phyloP scores from a whole-genome alignment of 2,329 filamentous ascomycete genomes.

The Fusarium piperis region DNA sequence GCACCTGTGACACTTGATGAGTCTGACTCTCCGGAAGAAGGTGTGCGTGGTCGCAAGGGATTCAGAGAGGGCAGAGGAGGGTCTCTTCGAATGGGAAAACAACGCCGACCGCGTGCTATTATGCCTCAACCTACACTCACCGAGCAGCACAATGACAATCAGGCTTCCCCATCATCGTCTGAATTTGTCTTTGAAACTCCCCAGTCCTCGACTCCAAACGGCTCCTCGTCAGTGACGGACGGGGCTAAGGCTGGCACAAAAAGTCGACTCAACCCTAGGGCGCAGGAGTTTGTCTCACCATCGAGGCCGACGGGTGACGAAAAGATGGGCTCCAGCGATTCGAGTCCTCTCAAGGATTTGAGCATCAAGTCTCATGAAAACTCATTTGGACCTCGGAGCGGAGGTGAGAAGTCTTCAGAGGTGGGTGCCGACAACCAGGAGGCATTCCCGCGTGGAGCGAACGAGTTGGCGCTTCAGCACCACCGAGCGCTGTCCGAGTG shows the following conservation, averaged over 20 bases:
- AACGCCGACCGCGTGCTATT: constrained; percentile 37
- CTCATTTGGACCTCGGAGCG: neutral
- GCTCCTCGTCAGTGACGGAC: neutral
- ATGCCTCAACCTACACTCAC: constrained; percentile 23
- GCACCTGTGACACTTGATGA: constrained; percentile 5
- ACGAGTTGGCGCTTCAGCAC: neutral
- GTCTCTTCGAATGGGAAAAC: constrained; percentile 47
- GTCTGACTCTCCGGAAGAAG: constrained; percentile 12
- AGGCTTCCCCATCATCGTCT: constrained; percentile 18
- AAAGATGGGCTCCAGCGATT: neutral
- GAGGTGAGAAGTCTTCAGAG: neutral
- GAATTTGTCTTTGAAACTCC: constrained; percentile 23
- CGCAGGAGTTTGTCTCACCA: constrained; percentile 39
- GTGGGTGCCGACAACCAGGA: neutral
- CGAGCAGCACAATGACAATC: constrained; percentile 16
- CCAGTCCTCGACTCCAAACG: neutral
- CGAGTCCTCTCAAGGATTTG: neutral
- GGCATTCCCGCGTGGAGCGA: neutral
- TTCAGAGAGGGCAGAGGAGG: constrained; percentile 46
- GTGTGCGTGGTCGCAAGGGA: constrained; percentile 20
- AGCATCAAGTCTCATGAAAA: neutral
- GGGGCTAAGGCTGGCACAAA: constrained; percentile 3
- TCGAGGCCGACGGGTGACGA: constrained; percentile 3
- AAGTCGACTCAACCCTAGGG: constrained; percentile 30
- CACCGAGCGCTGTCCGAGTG: constrained; percentile 6